Evolutionary conservation across 2,329 filamentous ascomycete species (phyloP).

Genomic region (Colletotrichum coccodes): DNA sequence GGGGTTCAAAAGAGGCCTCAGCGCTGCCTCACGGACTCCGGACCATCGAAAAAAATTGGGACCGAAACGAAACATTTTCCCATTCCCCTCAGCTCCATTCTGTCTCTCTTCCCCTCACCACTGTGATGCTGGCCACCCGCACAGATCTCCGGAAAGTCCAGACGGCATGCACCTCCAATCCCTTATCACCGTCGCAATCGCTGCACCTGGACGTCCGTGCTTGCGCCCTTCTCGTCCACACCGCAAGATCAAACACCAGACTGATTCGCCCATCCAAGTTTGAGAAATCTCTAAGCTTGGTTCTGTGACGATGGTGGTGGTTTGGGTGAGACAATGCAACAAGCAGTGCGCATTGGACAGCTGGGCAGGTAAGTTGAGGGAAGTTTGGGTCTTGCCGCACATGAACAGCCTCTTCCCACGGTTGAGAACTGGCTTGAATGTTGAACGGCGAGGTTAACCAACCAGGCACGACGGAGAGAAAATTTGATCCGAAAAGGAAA

Average conservation of each 20-base stretch:
- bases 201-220: slow-evolving; percentile 18
- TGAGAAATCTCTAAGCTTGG: slow-evolving; percentile 1
- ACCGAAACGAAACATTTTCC: slow-evolving; percentile 27
- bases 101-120: not conserved
- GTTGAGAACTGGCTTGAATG: not conserved
- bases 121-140: not conserved
- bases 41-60: not conserved
- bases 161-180: slow-evolving; percentile 25
- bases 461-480: not conserved
- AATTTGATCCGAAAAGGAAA: not conserved
- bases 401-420: not conserved
- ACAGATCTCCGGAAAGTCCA: slow-evolving; percentile 20
- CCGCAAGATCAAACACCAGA: slow-evolving; percentile 9
- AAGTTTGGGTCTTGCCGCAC: not conserved
- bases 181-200: slow-evolving; percentile 25
- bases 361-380: not conserved
- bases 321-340: not conserved
- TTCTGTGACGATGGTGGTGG: not conserved
- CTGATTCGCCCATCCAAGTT: not conserved
- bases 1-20: not conserved
- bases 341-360: not conserved
- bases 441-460: not conserved
- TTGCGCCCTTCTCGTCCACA: not conserved
- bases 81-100: not conserved
- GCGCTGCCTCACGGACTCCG: slow-evolving; percentile 19